Evolutionary conservation across 1,139 yeast genomes (phyloP).

Genomic region (Pichia sp.): DNA sequence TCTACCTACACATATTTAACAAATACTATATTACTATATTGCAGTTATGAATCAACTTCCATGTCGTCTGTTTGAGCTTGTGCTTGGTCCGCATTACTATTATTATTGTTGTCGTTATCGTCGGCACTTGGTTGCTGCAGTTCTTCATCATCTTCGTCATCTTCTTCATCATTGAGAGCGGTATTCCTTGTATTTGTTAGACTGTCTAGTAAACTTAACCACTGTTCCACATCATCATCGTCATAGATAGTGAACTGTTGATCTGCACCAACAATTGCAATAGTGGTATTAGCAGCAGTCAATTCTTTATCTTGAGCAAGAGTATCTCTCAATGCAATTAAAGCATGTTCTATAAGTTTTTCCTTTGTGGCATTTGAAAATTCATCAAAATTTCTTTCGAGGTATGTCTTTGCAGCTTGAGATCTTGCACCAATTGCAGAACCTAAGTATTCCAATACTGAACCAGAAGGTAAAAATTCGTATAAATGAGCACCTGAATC

Average conservation of each 20-base stretch:
- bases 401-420: slow-evolving; percentile 93
- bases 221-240: slow-evolving; percentile 76
- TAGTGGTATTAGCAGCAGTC: slow-evolving; percentile 75
- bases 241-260: slow-evolving; percentile 70
- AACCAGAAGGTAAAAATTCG: slow-evolving; percentile 95
- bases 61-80: slow-evolving; percentile 14
- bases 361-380: slow-evolving; percentile 60
- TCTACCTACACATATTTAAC: no score
- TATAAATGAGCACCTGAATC: slow-evolving; percentile 90
- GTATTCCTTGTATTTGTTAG: slow-evolving; percentile 45
- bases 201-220: slow-evolving; percentile 52
- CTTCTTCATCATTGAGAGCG: slow-evolving; percentile 34
- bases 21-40: neutral
- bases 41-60: slow-evolving; percentile 10
- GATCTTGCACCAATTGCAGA: slow-evolving; percentile 98
- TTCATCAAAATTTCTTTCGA: slow-evolving; percentile 75
- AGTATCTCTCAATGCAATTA: slow-evolving; percentile 89
- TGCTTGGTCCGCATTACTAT: slow-evolving; percentile 16
- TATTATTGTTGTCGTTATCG: slow-evolving; percentile 4
- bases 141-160: slow-evolving; percentile 29
- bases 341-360: slow-evolving; percentile 77
- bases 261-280: slow-evolving; percentile 84
- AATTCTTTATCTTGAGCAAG: slow-evolving; percentile 90
- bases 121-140: slow-evolving; percentile 1
- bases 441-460: slow-evolving; percentile 83